Evolutionary conservation across 2,329 filamentous ascomycete species (phyloP).

Genomic region (Nectriaceae sp.): DNA sequence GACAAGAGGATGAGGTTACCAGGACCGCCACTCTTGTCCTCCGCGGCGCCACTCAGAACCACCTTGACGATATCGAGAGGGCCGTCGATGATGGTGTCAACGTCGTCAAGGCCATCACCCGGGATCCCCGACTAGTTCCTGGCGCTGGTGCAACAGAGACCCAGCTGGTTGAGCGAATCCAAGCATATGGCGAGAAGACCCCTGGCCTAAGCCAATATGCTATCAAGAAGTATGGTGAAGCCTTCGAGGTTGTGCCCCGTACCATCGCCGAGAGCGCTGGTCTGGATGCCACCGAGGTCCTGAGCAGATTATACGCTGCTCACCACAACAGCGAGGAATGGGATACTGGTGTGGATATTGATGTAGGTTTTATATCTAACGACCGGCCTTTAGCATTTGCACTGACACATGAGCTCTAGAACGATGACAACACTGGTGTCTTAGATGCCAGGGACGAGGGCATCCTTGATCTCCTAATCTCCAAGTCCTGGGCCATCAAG

Average conservation of each 20-base stretch:
- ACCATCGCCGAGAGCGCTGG: slow-evolving; percentile 94
- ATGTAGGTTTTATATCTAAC: slow-evolving; percentile 50
- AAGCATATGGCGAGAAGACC: slow-evolving; percentile 87
- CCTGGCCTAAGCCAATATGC: slow-evolving; percentile 92
- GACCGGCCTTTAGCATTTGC: neutral
- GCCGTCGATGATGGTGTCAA: slow-evolving; percentile 98
- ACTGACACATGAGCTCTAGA: slow-evolving; percentile 45
- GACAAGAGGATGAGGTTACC: slow-evolving; percentile 91
- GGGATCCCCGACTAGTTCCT: slow-evolving; percentile 86
- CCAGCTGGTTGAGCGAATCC: slow-evolving; percentile 90
- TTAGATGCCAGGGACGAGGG: slow-evolving; percentile 85
- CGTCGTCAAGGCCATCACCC: slow-evolving; percentile 96
- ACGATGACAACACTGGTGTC: slow-evolving; percentile 76
- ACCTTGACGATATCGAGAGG: slow-evolving; percentile 94
- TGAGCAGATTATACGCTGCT: slow-evolving; percentile 89
- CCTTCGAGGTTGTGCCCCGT: slow-evolving; percentile 94
- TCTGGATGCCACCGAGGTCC: slow-evolving; percentile 93
- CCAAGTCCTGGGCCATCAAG: slow-evolving; percentile 97
- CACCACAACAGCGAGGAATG: slow-evolving; percentile 88
- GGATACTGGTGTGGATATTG: slow-evolving; percentile 91
- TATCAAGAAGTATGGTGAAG: slow-evolving; percentile 96
- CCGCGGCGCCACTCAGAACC: slow-evolving; percentile 94
- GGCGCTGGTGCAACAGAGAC: slow-evolving; percentile 94
- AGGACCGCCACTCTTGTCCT: slow-evolving; percentile 93
- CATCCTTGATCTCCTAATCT: slow-evolving; percentile 87